These are phyloP conservation scores for Diphasiastrum complanatum DNA, from an alignment of 83 land plant species.

Conservation along the genomic window DNA sequence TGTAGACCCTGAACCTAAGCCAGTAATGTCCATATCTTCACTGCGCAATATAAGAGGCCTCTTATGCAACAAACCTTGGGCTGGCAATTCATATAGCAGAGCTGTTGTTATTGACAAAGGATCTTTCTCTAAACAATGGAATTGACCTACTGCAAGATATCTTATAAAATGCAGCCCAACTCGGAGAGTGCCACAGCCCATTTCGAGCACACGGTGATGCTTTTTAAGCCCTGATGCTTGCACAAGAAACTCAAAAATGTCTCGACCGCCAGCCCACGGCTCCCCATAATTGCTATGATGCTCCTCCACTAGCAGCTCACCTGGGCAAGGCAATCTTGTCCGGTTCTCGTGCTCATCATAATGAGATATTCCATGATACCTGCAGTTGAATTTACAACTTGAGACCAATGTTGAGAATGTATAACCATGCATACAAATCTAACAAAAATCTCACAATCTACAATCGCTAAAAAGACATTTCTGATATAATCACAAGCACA, in stretches of 20 bases:
- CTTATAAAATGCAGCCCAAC: constrained; percentile 86
- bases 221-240: constrained; percentile 35
- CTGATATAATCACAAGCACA: too few relatives aligned
- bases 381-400: too few relatives aligned
- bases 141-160: constrained; percentile 42
- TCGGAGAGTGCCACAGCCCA: constrained; percentile 85
- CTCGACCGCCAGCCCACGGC: constrained; percentile 95
- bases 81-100: constrained; percentile 75
- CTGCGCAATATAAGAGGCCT: constrained; percentile 60
- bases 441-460: too few relatives aligned
- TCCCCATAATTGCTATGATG: constrained; percentile 98
- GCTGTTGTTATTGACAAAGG: constrained; percentile 78
- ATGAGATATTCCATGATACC: constrained; percentile 30
- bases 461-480: too few relatives aligned
- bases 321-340: constrained; percentile 65
- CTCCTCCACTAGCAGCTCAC: constrained; percentile 80
- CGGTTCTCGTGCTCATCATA: constrained; percentile 32
- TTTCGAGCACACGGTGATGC: constrained; percentile 52
- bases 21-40: constrained; percentile 53
- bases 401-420: too few relatives aligned
- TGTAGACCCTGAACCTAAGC: constrained; percentile 35
- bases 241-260: constrained; percentile 84
- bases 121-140: constrained; percentile 72
- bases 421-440: too few relatives aligned
- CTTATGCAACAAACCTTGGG: constrained; percentile 70